These are phyloP conservation scores for Saprolegnia diclina DNA, from an alignment of 352 stramenopile genomes.

Conservation along the genomic window DNA sequence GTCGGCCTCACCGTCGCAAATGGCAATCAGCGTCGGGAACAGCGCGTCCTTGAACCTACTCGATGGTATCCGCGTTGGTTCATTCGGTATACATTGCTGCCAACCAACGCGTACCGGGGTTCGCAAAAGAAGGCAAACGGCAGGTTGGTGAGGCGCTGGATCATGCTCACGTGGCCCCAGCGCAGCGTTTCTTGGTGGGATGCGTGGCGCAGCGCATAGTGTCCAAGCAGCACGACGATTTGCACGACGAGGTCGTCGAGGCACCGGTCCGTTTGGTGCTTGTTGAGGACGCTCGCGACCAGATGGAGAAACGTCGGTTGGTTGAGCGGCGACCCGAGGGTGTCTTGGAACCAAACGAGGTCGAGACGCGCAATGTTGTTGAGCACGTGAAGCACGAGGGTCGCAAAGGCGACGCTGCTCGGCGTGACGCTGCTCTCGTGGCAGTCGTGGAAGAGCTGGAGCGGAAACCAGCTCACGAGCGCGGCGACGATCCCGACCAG, in stretches of 20 bases:
- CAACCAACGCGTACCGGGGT: constrained; percentile 5
- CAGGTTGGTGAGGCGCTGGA: constrained; percentile 4
- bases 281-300: not conserved
- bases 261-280: not conserved
- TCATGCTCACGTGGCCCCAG: not conserved
- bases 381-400: constrained; percentile 6
- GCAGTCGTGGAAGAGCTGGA: constrained; percentile 11
- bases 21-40: constrained; percentile 19
- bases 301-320: constrained; percentile 19
- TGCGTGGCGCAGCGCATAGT: constrained; percentile 5
- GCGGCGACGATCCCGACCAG: constrained; percentile 10
- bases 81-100: not conserved
- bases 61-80: not conserved
- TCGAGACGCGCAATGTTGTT: constrained; percentile 26
- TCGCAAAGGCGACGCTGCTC: not conserved
- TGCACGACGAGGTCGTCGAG: constrained; percentile 15
- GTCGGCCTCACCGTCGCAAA: constrained; percentile 14
- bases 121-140: constrained; percentile 24
- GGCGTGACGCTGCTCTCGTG: not conserved
- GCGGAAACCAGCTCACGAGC: constrained; percentile 15
- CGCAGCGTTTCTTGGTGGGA: constrained; percentile 18
- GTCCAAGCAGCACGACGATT: constrained; percentile 9
- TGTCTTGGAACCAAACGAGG: constrained; percentile 21
- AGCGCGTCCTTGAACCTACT: constrained; percentile 20
- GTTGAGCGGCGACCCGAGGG: constrained; percentile 5